Base-by-base conservation (phyloP, 805 yeast species). In the Candida mattraensis region DNA sequence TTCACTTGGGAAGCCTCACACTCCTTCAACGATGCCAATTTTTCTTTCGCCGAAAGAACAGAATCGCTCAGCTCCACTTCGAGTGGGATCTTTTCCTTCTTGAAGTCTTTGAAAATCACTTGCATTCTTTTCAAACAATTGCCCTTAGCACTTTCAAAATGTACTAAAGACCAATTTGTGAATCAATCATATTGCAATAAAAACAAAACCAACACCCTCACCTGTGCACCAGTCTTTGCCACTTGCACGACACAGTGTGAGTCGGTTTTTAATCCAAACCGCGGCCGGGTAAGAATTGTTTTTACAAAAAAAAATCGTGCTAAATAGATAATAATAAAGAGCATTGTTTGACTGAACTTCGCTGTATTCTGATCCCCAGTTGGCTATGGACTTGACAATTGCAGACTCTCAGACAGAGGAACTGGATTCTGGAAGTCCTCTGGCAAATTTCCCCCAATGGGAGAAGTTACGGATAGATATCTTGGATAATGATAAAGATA, bases 81-180 rank as follows among this genome's bases (percentile, higher is more conserved):
- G 40, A 93, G 55, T 18, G 87, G 75, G 60, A 89, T 77, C 58
- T 80, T 84, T 58, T 87, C 88, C 67, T 91, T 93, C 67, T 93
- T 89, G 67, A 93, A 85, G 64, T 93, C 96, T 61, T 89, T 88
- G 61, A 93, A 80, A 33, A 81, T 72, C 47, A 88, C 67, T 64
- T 83, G 81, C 96, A 87, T 88, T 44, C 34, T 19, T 24, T 16
- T 21, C 25, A 12, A 34, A 17, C n/a, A n/a, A n/a, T n/a, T n/a
- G n/a, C n/a, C n/a, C n/a, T n/a, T n/a, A n/a, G n/a, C n/a, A n/a
- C n/a, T n/a, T n/a, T n/a, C n/a, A n/a, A n/a, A n/a, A n/a, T n/a
- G n/a, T n/a, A n/a, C n/a, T n/a, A n/a, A n/a, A n/a, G n/a, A n/a
- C n/a, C n/a, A n/a, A n/a, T n/a, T n/a, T n/a, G n/a, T 21, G 23